Base-by-base conservation (phyloP, 768 basidiomycete species). In the Mycena maculata region DNA sequence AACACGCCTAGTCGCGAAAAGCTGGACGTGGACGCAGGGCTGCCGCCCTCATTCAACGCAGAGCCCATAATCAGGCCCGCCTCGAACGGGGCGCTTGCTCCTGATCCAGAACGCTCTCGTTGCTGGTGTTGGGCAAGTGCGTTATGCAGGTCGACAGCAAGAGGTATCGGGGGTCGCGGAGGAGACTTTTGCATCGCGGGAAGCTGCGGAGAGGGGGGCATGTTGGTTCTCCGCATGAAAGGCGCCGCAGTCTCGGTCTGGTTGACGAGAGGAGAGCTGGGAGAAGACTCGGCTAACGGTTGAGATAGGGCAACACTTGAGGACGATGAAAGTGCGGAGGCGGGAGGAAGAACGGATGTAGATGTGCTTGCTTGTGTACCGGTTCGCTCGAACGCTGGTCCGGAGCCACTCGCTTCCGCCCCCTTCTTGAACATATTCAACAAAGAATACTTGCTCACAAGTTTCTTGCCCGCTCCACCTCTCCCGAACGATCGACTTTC, bases 401-500 rank as follows among this genome's bases (percentile, higher is more conserved):
- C 63, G 18, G 75, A 73, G 33, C 71, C 65, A 36, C 80, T 82
- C 15, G 76, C 83, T 15, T 79, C 82, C 0, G 81, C 66, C 55
- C 76, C 81, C 78, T 90, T 91, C 83, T 87, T 90, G 81, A 93
- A 93, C 18, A 93, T 82, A 70, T 87, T 89, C 69, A 93, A 81
- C 58, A 94, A 80, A 25, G 92, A 93, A 62, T 92, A 86, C 76
- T 94, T 94, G 77, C 89, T 88, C 28, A 85, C 85, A 5, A 92
- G 77, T 71, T 83, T 89, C 52, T 81, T 79, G 33, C 77, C 78
- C 13, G 78, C 69, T 13, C 79, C 80, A 25, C 76, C 78, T 68
- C 81, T 76, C 23, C 80, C 79, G 70, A 77, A 75, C 20, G 76
- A 57, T 30, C 79, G 65, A 38, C 72, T 69, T 38, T 85, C 80